A percentile compares a stretch with the other conserved stretches of the same genome.
phyloP scores from a whole-genome alignment of 768 basidiomycete genomes.

The Nevesoporus exiguus region DNA sequence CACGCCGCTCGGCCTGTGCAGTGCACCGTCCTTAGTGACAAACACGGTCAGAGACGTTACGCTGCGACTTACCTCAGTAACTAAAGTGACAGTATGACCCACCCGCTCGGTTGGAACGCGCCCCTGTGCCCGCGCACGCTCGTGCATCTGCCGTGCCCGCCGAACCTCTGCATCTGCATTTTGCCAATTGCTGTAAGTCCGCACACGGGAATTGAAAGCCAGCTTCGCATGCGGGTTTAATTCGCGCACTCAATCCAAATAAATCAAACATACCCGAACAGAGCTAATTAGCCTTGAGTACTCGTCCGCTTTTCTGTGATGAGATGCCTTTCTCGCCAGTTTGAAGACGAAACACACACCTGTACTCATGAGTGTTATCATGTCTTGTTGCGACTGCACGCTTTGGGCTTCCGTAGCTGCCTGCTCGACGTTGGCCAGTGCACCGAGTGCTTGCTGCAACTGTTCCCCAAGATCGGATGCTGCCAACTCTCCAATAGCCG shows the following conservation, averaged over 20 bases:
- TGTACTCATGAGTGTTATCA: conserved; percentile 75
- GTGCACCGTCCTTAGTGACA: neutral
- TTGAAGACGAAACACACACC: conserved; percentile 35
- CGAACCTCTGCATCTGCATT: conserved; percentile 69
- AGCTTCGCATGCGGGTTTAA: conserved; percentile 43
- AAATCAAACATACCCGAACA: conserved; percentile 60
- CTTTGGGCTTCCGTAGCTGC: conserved; percentile 72
- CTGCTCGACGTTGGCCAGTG: conserved; percentile 70
- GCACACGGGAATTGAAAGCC: conserved; percentile 84
- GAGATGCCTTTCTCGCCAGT: neutral
- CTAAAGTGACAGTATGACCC: conserved; percentile 69
- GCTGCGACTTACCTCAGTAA: conserved; percentile 63
- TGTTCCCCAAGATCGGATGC: conserved; percentile 72
- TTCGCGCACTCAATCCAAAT: neutral
- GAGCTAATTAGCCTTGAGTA: conserved; percentile 89
- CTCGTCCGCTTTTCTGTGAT: conserved; percentile 61
- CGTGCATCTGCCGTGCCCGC: conserved; percentile 72
- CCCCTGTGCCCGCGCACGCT: conserved; percentile 78
- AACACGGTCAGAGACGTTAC: neutral
- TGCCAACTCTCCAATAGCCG: conserved; percentile 65
- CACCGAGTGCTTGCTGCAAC: conserved; percentile 64
- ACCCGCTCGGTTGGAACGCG: conserved; percentile 66
- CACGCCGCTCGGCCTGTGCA: conserved; percentile 75
- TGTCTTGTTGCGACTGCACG: conserved; percentile 77
- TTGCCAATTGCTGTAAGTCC: conserved; percentile 80